Percentiles rank a stretch among this genome's conserved stretches.
Conservation (phyloP, 495 filamentous ascomycete genomes). For the Daldinia decipiens region DNA sequence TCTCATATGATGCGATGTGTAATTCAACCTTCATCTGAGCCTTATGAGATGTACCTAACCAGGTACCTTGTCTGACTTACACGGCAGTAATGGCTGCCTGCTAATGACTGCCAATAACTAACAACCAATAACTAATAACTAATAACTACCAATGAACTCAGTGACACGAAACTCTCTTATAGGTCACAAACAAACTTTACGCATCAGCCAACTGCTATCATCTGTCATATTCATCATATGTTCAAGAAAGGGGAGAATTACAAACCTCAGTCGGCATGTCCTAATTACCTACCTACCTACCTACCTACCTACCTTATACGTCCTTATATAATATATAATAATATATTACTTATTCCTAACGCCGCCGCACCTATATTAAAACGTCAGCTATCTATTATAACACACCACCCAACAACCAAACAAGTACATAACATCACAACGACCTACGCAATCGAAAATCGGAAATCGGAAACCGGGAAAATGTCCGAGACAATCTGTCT, state of each 20-base stretch:
- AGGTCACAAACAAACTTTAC: background rate
- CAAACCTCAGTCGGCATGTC: background rate
- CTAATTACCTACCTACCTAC: slow-evolving; percentile 1
- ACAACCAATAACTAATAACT: no score
- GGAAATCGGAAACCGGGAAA: slow-evolving; percentile 1
- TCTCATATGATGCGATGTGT: background rate
- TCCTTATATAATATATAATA: slow-evolving; percentile 5
- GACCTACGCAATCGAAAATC: background rate
- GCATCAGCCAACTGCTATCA: background rate
- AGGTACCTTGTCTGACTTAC: background rate
- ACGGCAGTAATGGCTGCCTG: background rate
- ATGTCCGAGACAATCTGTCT: slow-evolving; percentile 34
- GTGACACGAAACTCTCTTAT: background rate
- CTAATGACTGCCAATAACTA: no score
- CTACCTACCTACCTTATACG: slow-evolving; percentile 1
- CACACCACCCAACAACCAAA: background rate
- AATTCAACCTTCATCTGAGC: background rate
- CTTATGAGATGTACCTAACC: background rate
- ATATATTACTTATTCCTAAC: background rate
- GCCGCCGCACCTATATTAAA: slow-evolving; percentile 6
- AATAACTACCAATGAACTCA: background rate
- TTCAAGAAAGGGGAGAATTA: background rate
- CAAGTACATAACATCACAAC: slow-evolving; percentile 11
- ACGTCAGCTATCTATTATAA: background rate
- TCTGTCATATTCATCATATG: background rate